phyloP scores from a whole-genome alignment of 2,329 filamentous ascomycete species.

The Colletotrichum shisoi region DNA sequence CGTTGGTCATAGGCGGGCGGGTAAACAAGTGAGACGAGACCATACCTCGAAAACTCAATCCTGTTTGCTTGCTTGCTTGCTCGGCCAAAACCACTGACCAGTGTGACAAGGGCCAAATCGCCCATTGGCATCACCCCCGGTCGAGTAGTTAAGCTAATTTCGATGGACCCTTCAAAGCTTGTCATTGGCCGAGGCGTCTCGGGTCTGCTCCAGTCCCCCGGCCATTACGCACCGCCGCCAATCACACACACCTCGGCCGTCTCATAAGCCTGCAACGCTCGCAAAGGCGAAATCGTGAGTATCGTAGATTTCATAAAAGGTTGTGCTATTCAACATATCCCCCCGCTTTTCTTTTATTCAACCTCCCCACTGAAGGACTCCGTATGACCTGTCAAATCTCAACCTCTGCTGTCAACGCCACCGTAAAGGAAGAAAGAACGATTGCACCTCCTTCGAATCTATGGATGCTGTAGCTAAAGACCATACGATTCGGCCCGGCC shows the following conservation, averaged over 20 bases:
- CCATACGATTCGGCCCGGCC: slow-evolving; percentile 7
- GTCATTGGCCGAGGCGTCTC: slow-evolving; percentile 34
- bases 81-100: slow-evolving; percentile 7
- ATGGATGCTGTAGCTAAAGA: not conserved
- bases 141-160: slow-evolving; percentile 36
- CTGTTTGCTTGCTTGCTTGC: not conserved
- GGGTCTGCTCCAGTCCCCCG: slow-evolving; percentile 1
- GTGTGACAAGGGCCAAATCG: slow-evolving; percentile 20
- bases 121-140: slow-evolving; percentile 18
- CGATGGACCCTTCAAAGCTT: slow-evolving; percentile 35
- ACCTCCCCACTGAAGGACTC: not conserved
- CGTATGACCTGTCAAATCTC: slow-evolving; percentile 1
- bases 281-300: slow-evolving; percentile 7
- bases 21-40: not conserved
- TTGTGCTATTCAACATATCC: slow-evolving; percentile 4
- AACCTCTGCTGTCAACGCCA: slow-evolving; percentile 18
- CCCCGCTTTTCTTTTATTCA: not conserved
- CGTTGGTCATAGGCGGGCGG: not conserved
- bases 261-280: slow-evolving; percentile 1
- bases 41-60: slow-evolving; percentile 23
- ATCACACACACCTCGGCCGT: slow-evolving; percentile 13
- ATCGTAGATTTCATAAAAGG: slow-evolving; percentile 16
- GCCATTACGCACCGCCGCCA: slow-evolving; percentile 10
- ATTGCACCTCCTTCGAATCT: slow-evolving; percentile 17
- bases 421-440: not conserved